Evolutionary conservation across 129 eudicot species (phyloP).

Genomic region (Chrysanthemum makinoi): DNA sequence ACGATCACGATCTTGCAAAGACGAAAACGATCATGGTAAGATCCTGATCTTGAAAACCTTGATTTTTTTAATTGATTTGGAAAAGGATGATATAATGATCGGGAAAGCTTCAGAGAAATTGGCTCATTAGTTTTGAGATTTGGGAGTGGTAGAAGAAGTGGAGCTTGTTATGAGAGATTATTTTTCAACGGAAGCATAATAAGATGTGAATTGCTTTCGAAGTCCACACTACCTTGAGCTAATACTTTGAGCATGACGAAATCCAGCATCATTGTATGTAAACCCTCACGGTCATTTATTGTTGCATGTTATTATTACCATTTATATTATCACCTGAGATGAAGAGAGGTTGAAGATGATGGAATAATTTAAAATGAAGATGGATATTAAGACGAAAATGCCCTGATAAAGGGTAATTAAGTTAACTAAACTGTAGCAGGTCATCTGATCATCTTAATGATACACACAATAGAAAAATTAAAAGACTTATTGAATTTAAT

Average conservation of each 20-base stretch:
- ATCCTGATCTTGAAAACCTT: too few species aligned
- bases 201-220: slow-evolving; percentile 1
- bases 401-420: too few species aligned
- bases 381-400: too few species aligned
- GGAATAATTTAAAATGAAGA: too few species aligned
- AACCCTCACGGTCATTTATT: neutral
- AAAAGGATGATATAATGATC: slow-evolving; percentile 57
- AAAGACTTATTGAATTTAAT: too few species aligned
- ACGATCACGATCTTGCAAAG: too few species aligned
- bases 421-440: too few species aligned
- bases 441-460: too few species aligned
- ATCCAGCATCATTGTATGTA: slow-evolving; percentile 19
- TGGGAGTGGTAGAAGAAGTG: slow-evolving; percentile 90
- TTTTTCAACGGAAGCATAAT: slow-evolving; percentile 26
- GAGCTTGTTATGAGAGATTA: slow-evolving; percentile 66
- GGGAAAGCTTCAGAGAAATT: slow-evolving; percentile 70
- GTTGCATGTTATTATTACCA: neutral
- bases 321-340: too few species aligned
- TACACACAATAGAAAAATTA: too few species aligned
- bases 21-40: too few species aligned
- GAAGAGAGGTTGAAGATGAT: too few species aligned
- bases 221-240: neutral
- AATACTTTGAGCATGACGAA: slow-evolving; percentile 1
- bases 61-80: slow-evolving; percentile 59
- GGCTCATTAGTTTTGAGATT: slow-evolving; percentile 68